A percentile compares a stretch with the other conserved stretches of the same genome.
Conservation (phyloP, 257 asterid species). For the Gynochthodes officinalis region DNA sequence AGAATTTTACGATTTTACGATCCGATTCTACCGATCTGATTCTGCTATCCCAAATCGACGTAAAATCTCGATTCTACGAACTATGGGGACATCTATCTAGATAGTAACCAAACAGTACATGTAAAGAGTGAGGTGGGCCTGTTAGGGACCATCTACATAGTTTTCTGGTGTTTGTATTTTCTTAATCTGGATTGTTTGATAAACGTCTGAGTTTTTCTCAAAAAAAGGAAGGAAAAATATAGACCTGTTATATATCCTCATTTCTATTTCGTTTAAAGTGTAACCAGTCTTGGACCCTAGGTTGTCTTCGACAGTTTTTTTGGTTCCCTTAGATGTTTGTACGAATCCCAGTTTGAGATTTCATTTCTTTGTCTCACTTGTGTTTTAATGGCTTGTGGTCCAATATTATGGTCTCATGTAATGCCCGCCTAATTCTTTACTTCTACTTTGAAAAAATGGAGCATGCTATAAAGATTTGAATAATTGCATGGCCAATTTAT, state of each 20-base stretch:
- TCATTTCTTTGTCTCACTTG: background rate
- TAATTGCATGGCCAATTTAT: slow-evolving; percentile 1
- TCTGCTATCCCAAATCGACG: no score
- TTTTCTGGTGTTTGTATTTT: background rate
- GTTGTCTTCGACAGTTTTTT: background rate
- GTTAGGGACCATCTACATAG: slow-evolving; percentile 10
- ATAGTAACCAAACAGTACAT: background rate
- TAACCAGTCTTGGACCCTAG: background rate
- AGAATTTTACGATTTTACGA: no score
- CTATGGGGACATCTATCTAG: no score
- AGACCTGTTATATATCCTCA: background rate
- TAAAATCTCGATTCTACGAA: no score
- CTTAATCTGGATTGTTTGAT: background rate
- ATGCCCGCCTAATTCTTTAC: background rate
- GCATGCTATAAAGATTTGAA: background rate
- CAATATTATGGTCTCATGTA: background rate
- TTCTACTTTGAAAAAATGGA: background rate
- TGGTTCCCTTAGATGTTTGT: background rate
- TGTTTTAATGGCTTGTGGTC: background rate
- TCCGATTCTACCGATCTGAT: no score
- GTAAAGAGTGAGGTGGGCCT: background rate
- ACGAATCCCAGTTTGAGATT: slow-evolving; percentile 4
- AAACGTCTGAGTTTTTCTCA: background rate
- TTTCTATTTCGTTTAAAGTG: background rate
- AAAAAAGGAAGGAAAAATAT: no score